phyloP scores from a whole-genome alignment of 305 asterid genomes.

The Solanum hybrid region DNA sequence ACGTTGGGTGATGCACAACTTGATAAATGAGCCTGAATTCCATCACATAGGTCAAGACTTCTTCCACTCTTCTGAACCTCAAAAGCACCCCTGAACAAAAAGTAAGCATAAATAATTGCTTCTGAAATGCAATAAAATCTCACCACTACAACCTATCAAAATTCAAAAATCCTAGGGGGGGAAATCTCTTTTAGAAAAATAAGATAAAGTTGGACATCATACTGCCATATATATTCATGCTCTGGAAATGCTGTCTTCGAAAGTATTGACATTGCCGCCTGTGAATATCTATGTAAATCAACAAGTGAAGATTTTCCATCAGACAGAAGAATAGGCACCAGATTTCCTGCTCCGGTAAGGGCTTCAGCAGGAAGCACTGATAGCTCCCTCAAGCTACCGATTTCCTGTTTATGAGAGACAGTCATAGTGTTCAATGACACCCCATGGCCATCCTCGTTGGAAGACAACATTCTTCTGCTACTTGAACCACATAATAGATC shows the following conservation, averaged over 20 bases:
- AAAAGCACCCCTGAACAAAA: constrained; percentile 66
- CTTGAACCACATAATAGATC: constrained; percentile 29
- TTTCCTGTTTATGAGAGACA: constrained; percentile 35
- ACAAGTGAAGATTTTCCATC: constrained; percentile 24
- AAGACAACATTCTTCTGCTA: constrained; percentile 27
- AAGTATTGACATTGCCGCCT: constrained; percentile 27
- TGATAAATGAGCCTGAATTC: constrained; percentile 87
- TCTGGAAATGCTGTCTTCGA: constrained; percentile 59
- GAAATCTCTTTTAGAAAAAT: not conserved
- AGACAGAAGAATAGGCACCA: constrained; percentile 14
- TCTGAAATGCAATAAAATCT: not conserved
- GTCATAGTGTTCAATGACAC: constrained; percentile 14
- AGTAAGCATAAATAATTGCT: not conserved
- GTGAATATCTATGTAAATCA: constrained; percentile 25
- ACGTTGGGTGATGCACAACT: constrained; percentile 69
- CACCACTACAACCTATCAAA: not conserved
- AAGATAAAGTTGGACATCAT: constrained; percentile 26
- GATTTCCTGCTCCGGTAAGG: constrained; percentile 30
- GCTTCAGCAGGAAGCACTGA: constrained; percentile 29
- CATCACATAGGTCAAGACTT: constrained; percentile 43
- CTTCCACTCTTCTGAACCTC: constrained; percentile 52
- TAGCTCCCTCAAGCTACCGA: constrained; percentile 26
- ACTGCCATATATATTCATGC: constrained; percentile 83
- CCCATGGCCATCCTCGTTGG: constrained; percentile 30
- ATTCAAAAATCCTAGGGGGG: not conserved